Conservation (phyloP, 495 filamentous ascomycete species). For the Xylaria palmicola region DNA sequence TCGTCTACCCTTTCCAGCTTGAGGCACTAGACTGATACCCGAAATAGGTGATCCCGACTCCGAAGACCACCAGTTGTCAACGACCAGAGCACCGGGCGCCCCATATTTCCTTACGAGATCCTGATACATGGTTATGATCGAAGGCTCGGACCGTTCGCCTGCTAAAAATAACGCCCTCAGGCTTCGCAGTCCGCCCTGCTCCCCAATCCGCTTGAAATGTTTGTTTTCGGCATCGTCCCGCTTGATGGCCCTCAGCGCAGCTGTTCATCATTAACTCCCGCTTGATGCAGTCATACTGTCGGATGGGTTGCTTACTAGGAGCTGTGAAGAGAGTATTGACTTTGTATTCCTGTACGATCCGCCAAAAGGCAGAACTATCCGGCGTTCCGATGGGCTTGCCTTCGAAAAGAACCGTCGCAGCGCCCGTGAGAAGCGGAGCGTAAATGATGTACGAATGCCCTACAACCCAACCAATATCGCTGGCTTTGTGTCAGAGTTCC, state of each 20-base stretch:
- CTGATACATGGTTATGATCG: slow-evolving; percentile 78
- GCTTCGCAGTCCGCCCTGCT: slow-evolving; percentile 63
- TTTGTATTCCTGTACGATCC: slow-evolving; percentile 78
- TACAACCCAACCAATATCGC: slow-evolving; percentile 86
- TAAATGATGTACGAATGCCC: slow-evolving; percentile 87
- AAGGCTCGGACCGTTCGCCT: slow-evolving; percentile 85
- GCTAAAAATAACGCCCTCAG: slow-evolving; percentile 79
- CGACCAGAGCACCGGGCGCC: slow-evolving; percentile 61
- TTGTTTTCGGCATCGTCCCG: slow-evolving; percentile 77
- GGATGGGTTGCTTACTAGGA: slow-evolving; percentile 50
- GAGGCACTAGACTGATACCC: slow-evolving; percentile 66
- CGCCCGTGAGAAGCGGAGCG: slow-evolving; percentile 72
- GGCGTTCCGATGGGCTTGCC: slow-evolving; percentile 92
- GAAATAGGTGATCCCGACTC: slow-evolving; percentile 90
- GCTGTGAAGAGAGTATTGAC: slow-evolving; percentile 84
- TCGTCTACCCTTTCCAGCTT: slow-evolving; percentile 44
- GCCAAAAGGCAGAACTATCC: slow-evolving; percentile 83
- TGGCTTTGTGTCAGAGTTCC: slow-evolving; percentile 19
- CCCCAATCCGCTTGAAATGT: slow-evolving; percentile 59
- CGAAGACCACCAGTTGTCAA: slow-evolving; percentile 97
- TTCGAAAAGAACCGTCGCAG: slow-evolving; percentile 85
- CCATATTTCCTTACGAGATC: slow-evolving; percentile 64
- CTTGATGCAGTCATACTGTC: slow-evolving; percentile 14
- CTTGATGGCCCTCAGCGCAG: slow-evolving; percentile 79
- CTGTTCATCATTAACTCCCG: slow-evolving; percentile 16